Conservation (phyloP, 306 rosid genomes). For the Glycyrrhiza uralensis region DNA sequence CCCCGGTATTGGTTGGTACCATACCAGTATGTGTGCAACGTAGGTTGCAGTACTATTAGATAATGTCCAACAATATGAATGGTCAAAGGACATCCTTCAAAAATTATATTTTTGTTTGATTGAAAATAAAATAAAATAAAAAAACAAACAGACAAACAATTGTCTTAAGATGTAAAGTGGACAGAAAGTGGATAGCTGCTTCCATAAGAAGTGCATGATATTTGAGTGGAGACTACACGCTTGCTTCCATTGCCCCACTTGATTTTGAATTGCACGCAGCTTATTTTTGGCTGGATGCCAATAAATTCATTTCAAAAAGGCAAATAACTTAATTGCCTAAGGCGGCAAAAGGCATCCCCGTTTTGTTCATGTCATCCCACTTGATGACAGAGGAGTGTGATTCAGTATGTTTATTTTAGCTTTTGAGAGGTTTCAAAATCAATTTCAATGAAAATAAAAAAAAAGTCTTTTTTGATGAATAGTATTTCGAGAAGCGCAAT, state of each 20-base stretch:
- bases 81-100: no score
- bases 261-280: constrained; percentile 7
- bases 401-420: no score
- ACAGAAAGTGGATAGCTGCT: neutral
- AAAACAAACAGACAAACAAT: neutral
- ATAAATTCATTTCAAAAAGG: neutral
- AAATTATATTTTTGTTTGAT: no score
- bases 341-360: neutral
- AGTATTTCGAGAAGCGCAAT: no score
- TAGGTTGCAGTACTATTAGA: no score
- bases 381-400: neutral
- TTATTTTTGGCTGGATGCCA: constrained; percentile 11
- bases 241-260: constrained; percentile 1
- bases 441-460: no score
- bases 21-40: no score
- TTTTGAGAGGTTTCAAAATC: no score
- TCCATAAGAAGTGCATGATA: neutral
- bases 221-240: constrained; percentile 26
- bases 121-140: no score
- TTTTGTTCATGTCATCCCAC: constrained; percentile 20
- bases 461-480: no score
- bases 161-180: neutral
- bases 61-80: no score
- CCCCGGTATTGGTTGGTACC: no score
- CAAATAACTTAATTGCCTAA: neutral